These are phyloP conservation scores for Leonotis leonurus DNA, from an alignment of 257 asterid species.

Conservation along the genomic window DNA sequence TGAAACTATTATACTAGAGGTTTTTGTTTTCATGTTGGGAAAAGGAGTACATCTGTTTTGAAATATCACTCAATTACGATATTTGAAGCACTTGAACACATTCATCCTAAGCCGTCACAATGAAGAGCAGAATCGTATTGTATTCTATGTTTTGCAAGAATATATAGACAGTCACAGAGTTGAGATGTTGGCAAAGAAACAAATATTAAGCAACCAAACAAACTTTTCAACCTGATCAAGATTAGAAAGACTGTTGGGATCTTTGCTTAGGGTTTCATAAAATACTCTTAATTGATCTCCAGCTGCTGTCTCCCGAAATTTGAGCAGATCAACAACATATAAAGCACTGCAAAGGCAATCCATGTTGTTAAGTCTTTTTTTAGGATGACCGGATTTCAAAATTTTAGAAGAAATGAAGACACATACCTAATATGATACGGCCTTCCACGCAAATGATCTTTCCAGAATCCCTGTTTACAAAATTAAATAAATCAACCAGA, in stretches of 20 bases:
- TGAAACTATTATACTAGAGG: not conserved
- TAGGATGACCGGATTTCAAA: not conserved
- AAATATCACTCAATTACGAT: not conserved
- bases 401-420: not conserved
- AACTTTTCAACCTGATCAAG: conserved; percentile 73
- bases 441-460: conserved; percentile 91
- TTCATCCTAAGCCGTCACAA: too few species aligned
- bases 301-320: conserved; percentile 97
- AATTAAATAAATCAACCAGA: conserved; percentile 12
- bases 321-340: conserved; percentile 83
- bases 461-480: conserved; percentile 91
- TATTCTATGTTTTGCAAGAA: too few species aligned
- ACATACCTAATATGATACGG: conserved; percentile 90
- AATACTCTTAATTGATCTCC: conserved; percentile 92
- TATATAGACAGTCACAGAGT: too few species aligned
- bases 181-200: not conserved
- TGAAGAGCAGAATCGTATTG: too few species aligned
- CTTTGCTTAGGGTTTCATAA: conserved; percentile 96
- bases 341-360: conserved; percentile 65
- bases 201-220: not conserved
- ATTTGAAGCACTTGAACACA: not conserved
- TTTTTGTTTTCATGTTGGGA: not conserved
- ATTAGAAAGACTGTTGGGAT: conserved; percentile 97
- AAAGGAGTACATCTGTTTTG: not conserved
- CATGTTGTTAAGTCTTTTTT: conserved; percentile 15